Evolutionary conservation across 805 yeast genomes (phyloP), one percentile per base, ranked within the genome.

Genomic region (Ogataea allantospora): DNA sequence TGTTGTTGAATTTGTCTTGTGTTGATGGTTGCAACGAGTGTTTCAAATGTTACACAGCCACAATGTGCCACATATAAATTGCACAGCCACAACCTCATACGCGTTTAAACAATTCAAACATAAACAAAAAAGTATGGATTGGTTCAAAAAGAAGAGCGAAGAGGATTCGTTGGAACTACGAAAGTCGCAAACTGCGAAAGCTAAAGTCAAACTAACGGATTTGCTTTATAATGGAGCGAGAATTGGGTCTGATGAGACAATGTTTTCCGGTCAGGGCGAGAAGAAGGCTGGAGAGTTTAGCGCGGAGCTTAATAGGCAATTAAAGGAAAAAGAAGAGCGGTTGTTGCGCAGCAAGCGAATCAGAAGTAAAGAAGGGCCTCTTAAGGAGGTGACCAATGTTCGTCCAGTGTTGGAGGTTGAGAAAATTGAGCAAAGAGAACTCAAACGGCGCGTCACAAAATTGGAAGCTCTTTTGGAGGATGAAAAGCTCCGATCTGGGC

Each of bases 111-210:
- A 21, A 19, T 27, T 27, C 28, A 34, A 30, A 42, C 30, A 38
- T 27, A 38, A 39, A 37, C 29, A 36, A 32, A 20, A 22, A 26
- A 8, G 22, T 30, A 38, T 38, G 41, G 35, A 38, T 18, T 31
- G 35, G 36, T 38, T 38, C 18, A 31, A 27, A 23, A 31, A 27
- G 30, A 20, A 27, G 25, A 25, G 32, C 12, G 41, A 40, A 11
- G 47, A 43, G 32, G 53, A 48, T 30, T 48, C 53, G 14, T 33
- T 48, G 26, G 50, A 48, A 30, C 21, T 48, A 20, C 41, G 43
- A 33, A 42, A 42, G 26, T 34, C 46, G 15, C 44, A 44, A 21
- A 35, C 48, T 18, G 35, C 45, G 2, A 35, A 36, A 25, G 41
- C 53, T 18, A 46, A 39, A 24, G 31, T 36, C 27, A 42, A 38